A percentile compares a stretch with the other conserved stretches of the same genome.
Conservation (phyloP, 192 early-diverging fungal species). For the Umbelopsis ramanniana region DNA sequence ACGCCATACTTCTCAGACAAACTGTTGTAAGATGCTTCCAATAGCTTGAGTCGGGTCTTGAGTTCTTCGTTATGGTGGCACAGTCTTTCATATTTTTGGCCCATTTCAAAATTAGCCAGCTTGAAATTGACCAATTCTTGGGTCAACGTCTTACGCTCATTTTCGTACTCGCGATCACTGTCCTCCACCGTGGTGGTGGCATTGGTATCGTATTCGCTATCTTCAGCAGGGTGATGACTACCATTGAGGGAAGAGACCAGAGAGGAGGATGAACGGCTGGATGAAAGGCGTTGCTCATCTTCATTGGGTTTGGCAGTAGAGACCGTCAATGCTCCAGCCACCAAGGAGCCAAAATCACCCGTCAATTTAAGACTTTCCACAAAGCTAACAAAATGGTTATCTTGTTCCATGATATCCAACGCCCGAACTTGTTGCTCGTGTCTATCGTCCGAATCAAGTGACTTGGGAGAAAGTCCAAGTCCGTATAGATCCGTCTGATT, state of each 20-base stretch:
- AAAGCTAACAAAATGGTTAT: slow-evolving; percentile 35
- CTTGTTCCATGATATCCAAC: slow-evolving; percentile 17
- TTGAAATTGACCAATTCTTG: slow-evolving; percentile 44
- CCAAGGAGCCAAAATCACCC: slow-evolving; percentile 40
- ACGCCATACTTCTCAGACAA: slow-evolving; percentile 37
- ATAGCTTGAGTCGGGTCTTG: slow-evolving; percentile 24
- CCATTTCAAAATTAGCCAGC: slow-evolving; percentile 47
- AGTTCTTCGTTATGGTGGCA: slow-evolving; percentile 36
- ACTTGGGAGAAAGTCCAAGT: slow-evolving; percentile 5
- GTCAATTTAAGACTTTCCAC: slow-evolving; percentile 29
- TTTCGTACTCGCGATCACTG: background rate
- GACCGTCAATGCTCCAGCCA: slow-evolving; percentile 37
- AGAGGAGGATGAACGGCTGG: slow-evolving; percentile 11
- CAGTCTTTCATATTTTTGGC: slow-evolving; percentile 42
- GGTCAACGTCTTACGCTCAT: slow-evolving; percentile 24
- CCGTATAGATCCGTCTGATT: slow-evolving; percentile 16
- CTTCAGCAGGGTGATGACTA: slow-evolving; percentile 11
- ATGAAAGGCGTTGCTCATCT: background rate
- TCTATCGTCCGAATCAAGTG: background rate
- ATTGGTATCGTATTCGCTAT: slow-evolving; percentile 17
- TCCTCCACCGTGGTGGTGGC: slow-evolving; percentile 1
- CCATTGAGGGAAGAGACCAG: background rate
- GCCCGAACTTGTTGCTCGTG: background rate
- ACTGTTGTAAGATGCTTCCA: slow-evolving; percentile 28
- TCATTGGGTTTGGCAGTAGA: background rate